Evolutionary conservation across 345 rosid genomes (phyloP).

Genomic region (Cochlearia excelsa): DNA sequence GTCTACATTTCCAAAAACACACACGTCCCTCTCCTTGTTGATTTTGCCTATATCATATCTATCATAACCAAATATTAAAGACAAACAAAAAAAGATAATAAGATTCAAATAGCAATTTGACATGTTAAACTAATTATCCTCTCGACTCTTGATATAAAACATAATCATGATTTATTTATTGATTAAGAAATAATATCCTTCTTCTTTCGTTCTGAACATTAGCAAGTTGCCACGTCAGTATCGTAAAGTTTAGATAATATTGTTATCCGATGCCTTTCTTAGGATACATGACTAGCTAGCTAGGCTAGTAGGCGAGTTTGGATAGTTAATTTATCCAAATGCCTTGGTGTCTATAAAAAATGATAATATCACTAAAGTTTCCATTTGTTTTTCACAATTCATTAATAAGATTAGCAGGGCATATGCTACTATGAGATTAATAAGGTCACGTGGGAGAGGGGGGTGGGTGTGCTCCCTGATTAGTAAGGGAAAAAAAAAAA

Average conservation of each 20-base stretch:
- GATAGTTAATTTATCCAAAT: too few relatives aligned
- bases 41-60: constrained; percentile 25
- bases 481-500: constrained; percentile 28
- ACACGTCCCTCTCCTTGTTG: constrained; percentile 30
- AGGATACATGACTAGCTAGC: not conserved
- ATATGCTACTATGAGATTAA: not conserved
- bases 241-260: not conserved
- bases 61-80: not conserved
- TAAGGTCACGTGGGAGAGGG: constrained; percentile 28
- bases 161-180: constrained; percentile 14
- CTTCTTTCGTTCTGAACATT: constrained; percentile 8
- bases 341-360: too few relatives aligned
- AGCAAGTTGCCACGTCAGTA: constrained; percentile 15
- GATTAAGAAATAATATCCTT: constrained; percentile 8
- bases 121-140: too few relatives aligned
- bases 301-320: too few relatives aligned
- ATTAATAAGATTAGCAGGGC: too few relatives aligned
- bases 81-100: not conserved
- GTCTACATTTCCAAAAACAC: constrained; percentile 33
- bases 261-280: constrained; percentile 12
- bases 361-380: too few relatives aligned
- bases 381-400: too few relatives aligned
- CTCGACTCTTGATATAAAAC: constrained; percentile 10
- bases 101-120: not conserved
- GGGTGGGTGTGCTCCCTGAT: constrained; percentile 33